A percentile compares a stretch with the other conserved stretches of the same genome.
phyloP scores from a whole-genome alignment of 306 rosid species.

The Ceratonia siliqua region DNA sequence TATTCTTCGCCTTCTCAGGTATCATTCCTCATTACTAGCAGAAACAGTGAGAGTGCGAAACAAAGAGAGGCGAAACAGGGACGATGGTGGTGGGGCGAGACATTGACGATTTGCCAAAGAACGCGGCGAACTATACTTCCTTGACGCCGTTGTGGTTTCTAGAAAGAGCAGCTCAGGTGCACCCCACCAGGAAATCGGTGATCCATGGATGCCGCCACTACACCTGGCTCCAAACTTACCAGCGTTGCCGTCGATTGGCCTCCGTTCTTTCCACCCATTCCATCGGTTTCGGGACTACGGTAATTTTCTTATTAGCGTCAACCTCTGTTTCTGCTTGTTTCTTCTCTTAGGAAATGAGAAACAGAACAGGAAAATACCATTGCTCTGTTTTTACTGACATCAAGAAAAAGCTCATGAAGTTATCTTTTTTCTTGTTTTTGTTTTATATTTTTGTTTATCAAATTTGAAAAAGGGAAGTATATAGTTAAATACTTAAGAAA shows the following conservation, averaged over 20 bases:
- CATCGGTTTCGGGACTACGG: conserved; percentile 76
- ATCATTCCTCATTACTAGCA: background rate
- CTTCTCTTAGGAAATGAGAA: background rate
- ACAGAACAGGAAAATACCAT: background rate
- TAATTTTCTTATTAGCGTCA: conserved; percentile 7
- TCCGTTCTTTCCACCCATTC: conserved; percentile 69
- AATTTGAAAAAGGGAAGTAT: background rate
- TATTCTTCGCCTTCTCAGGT: too few relatives aligned
- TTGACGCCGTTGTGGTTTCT: conserved; percentile 88
- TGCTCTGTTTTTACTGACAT: background rate
- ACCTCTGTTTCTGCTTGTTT: background rate
- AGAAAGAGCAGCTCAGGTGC: conserved; percentile 81
- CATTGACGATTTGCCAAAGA: conserved; percentile 84
- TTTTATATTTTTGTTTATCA: background rate
- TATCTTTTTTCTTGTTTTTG: too few relatives aligned
- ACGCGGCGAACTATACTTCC: conserved; percentile 81
- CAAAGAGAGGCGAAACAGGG: background rate
- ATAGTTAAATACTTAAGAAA: background rate
- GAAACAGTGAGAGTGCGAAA: background rate
- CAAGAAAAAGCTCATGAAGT: background rate
- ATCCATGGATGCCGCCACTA: conserved; percentile 75
- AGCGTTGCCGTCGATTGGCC: conserved; percentile 80
- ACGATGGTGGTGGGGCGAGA: conserved; percentile 46
- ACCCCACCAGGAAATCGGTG: conserved; percentile 68
- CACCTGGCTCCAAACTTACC: conserved; percentile 87